Base-by-base conservation (phyloP, 371 early-diverging fungal species). In the Phascolomyces articulosus region DNA sequence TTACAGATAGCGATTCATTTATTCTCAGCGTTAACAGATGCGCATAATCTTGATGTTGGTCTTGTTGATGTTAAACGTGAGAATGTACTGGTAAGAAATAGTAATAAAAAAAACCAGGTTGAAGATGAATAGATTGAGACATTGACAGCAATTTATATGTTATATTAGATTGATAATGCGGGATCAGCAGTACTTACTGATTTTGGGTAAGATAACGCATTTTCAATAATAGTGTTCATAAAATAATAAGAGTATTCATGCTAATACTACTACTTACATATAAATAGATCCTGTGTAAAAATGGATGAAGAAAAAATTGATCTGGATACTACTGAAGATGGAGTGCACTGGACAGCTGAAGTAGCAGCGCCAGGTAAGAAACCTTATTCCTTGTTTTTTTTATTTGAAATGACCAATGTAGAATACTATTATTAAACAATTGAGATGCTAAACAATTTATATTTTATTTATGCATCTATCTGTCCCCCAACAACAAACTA, bases 51-150 rank as follows among this genome's bases (percentile, higher is more conserved):
- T 0, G 64, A 60, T 13, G 70, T 79, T 31, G 79, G 79, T 7
- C 60, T 79, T 44, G 72, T 79, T 13, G 79, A 79, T 47, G 23
- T 79, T 2, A 79, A 79, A 44, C 40, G 74, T 11, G 79, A 79
- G 26, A 79, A 79, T 47, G 67, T 76, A 4, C 28, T 79, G 63
- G 72, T 76, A 54, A 34, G 34, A 11, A 1, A 9, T 34, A 34
- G 11, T 72, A 71, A 23, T 6, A 9, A 51, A 15, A 16, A 44
- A 44, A 15, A 16, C n/a, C 44, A n/a, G 16, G 16, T 18, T n/a
- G 55, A 48, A 66, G 16, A 65, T 54, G 11, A 29, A 18, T 6
- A 28, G 57, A 4, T 1, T 6, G 31, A 20, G 6, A 15, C 40
- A 40, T 58, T n/a, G n/a, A 26, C 41, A 26, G n/a, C 23, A 23